Evolutionary conservation across 148 eudicot genomes (phyloP), one percentile per base, ranked within the genome.

Genomic region (Bassia scoparia): DNA sequence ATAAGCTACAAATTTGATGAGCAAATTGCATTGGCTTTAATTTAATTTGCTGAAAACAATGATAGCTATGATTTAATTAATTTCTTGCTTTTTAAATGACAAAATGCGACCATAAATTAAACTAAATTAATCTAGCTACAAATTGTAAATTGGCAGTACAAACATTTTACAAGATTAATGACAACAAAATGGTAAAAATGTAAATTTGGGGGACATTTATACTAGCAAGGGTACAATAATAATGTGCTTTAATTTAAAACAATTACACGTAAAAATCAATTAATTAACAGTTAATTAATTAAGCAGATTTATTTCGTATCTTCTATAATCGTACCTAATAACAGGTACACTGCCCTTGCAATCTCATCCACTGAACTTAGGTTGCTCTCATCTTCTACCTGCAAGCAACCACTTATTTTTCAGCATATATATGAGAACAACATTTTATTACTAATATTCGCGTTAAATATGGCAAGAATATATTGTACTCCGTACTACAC

Each of bases 331-430:
- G 82, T 81, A 74, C 78, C 79, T 56, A 89, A 68, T 54, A 88
- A 67, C 48, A 74, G 64, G 78, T 88, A 76, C 67, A 88, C 84
- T 68, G 84, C 88, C 18, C 74, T 61, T 34, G 89, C 89, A 27
- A 84, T 88, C 23, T 88, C 92, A 67, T 85, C 92, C 49, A 78
- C 88, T 52, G 89, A 81, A 60, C 23, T 79, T 69, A 86, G 70
- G 68, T 74, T 78, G 79, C 84, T 81, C 38, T 80, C 89, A 35
- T 88, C 87, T 73, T 88, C 92, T 33, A 88, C 83, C 89, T 88
- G 79, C 62, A 75, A 41, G 11, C 7, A 5, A 49, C 17, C 24
- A 9, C 4, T 4, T 52, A 48, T 29, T 10, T 35, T 29, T 52
- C 15, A 14, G 11, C 6, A 64, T 41, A 21, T 38, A 20, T 0